Percentiles rank a stretch among this genome's conserved stretches.
phyloP scores from a whole-genome alignment of 1,284 basidiomycete genomes.

The Ceratobasidium sp. region DNA sequence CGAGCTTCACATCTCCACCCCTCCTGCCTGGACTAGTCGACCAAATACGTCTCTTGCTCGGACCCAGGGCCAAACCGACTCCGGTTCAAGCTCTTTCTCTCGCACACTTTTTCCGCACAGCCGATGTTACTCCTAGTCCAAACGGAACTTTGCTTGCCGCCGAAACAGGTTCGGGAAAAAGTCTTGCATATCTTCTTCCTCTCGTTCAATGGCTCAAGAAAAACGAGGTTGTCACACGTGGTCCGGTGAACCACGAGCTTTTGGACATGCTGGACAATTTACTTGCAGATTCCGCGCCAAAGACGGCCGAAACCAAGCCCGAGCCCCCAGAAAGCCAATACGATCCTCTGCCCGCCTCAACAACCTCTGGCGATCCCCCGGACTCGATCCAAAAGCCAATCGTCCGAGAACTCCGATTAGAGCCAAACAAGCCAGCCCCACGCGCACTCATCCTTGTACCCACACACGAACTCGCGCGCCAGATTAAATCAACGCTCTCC shows the following conservation, averaged over 20 bases:
- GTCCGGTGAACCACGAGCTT: no score
- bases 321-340: no score
- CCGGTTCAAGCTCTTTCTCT: slow-evolving; percentile 77
- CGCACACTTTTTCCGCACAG: slow-evolving; percentile 59
- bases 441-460: slow-evolving; percentile 82
- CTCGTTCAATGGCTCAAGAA: slow-evolving; percentile 78
- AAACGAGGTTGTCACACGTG: slow-evolving; percentile 57
- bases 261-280: no score
- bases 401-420: no score
- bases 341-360: no score
- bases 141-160: slow-evolving; percentile 76
- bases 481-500: slow-evolving; percentile 72
- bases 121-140: slow-evolving; percentile 20
- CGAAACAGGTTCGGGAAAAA: slow-evolving; percentile 90
- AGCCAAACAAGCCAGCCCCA: slow-evolving; percentile 54
- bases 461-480: slow-evolving; percentile 85
- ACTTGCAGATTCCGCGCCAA: no score
- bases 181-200: slow-evolving; percentile 86
- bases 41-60: slow-evolving; percentile 64
- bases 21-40: slow-evolving; percentile 67
- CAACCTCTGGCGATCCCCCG: no score
- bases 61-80: slow-evolving; percentile 64
- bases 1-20: slow-evolving; percentile 66
- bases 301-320: no score
- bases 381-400: no score